Conservation (phyloP, 208 protist species). For the Trypanosoma platydactyli region DNA sequence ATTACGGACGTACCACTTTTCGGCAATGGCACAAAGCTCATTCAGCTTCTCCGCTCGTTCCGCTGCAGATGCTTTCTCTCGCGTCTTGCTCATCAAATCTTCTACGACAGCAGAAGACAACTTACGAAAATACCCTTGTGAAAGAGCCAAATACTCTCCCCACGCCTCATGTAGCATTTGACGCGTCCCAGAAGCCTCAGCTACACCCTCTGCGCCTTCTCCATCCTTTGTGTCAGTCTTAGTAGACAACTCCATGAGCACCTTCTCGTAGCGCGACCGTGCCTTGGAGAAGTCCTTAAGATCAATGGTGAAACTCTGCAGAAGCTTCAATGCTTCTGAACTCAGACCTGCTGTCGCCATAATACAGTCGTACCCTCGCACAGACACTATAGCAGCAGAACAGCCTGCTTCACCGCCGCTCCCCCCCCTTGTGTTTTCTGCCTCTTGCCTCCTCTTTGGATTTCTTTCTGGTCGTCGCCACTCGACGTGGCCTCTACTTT, state of each 20-base stretch:
- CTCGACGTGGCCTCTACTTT: background rate
- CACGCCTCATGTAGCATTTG: conserved; percentile 19
- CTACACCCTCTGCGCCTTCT: conserved; percentile 34
- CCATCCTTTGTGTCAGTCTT: conserved; percentile 23
- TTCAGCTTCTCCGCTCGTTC: conserved; percentile 68
- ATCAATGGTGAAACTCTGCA: conserved; percentile 74
- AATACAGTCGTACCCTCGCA: background rate
- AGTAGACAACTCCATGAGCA: conserved; percentile 32
- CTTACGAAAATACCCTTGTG: conserved; percentile 26
- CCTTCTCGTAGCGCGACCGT: conserved; percentile 43
- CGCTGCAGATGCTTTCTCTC: conserved; percentile 9
- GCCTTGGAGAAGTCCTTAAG: conserved; percentile 79
- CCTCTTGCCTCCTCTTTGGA: conserved; percentile 2
- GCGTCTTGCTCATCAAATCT: conserved; percentile 11
- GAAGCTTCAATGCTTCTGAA: conserved; percentile 47
- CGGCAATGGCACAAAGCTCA: conserved; percentile 68
- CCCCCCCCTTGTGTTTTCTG: conserved; percentile 11
- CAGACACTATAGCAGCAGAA: background rate
- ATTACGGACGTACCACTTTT: conserved; percentile 70
- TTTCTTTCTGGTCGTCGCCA: conserved; percentile 3
- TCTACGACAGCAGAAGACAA: conserved; percentile 16
- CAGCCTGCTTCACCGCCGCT: background rate
- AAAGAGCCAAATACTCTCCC: conserved; percentile 32
- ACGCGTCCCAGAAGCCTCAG: background rate
- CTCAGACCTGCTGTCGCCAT: conserved; percentile 62